These are phyloP conservation scores for Thinopyrum obtusiflorum DNA, from an alignment of 202 grass and related monocot genomes.

Conservation along the genomic window DNA sequence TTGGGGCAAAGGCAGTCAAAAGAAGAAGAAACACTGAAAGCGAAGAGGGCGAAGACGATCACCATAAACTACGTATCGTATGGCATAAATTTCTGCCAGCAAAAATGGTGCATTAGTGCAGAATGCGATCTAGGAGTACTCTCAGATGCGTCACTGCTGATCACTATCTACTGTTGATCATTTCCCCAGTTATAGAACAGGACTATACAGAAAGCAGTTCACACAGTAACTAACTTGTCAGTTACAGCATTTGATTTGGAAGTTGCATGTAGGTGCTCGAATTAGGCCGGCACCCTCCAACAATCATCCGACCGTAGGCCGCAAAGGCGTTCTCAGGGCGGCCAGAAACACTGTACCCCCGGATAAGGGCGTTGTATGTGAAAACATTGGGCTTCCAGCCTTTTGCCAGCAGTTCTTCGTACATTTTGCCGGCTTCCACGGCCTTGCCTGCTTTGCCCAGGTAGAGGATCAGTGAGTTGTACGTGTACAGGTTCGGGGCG, in stretches of 20 bases:
- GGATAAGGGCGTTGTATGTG: slow-evolving; percentile 91
- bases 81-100: not conserved
- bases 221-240: slow-evolving; percentile 14
- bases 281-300: slow-evolving; percentile 73
- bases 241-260: slow-evolving; percentile 58
- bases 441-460: slow-evolving; percentile 71
- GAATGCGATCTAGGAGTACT: slow-evolving; percentile 1
- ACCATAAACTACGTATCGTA: not conserved
- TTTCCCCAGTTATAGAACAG: not conserved
- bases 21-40: not conserved
- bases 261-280: slow-evolving; percentile 82
- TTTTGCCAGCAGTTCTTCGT: slow-evolving; percentile 68
- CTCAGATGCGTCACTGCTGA: not conserved
- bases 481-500: slow-evolving; percentile 75
- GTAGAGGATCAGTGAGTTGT: slow-evolving; percentile 86
- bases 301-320: slow-evolving; percentile 74
- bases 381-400: slow-evolving; percentile 84
- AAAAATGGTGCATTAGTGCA: not conserved
- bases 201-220: slow-evolving; percentile 40
- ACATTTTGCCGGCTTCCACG: slow-evolving; percentile 76
- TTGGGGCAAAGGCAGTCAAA: not conserved
- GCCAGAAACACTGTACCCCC: slow-evolving; percentile 64
- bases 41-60: not conserved
- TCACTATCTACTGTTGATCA: slow-evolving; percentile 39
- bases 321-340: slow-evolving; percentile 68